Conservation (phyloP, 805 yeast species). For the Nakazawaea siamensis region DNA sequence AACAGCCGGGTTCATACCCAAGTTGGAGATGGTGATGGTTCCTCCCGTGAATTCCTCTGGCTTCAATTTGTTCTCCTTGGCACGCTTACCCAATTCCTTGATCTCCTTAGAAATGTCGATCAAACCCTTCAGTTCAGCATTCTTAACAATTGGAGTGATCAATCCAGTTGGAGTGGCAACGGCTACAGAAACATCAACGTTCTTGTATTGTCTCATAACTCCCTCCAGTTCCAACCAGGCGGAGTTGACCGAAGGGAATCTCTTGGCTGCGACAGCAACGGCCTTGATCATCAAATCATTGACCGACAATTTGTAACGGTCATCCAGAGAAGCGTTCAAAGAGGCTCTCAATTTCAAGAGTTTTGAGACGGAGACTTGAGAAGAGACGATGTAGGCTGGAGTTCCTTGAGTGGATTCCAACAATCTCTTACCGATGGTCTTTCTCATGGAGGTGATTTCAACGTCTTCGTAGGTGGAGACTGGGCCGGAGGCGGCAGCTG, state of each 20-base stretch:
- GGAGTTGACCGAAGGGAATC: conserved; percentile 91
- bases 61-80: conserved; percentile 82
- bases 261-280: conserved; percentile 77
- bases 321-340: conserved; percentile 77
- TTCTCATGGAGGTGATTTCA: conserved; percentile 88
- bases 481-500: conserved; percentile 40
- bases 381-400: conserved; percentile 90
- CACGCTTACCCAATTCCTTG: conserved; percentile 93
- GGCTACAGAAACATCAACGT: conserved; percentile 96
- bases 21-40: conserved; percentile 94
- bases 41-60: conserved; percentile 99
- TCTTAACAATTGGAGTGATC: conserved; percentile 90
- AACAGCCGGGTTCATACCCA: conserved; percentile 98
- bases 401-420: conserved; percentile 76
- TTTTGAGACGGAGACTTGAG: conserved; percentile 81
- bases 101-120: conserved; percentile 71
- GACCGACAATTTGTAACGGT: conserved; percentile 83
- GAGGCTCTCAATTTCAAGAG: conserved; percentile 87
- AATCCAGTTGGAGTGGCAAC: conserved; percentile 98
- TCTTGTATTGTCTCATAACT: conserved; percentile 83
- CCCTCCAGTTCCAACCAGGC: conserved; percentile 88
- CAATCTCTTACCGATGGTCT: conserved; percentile 85
- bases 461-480: conserved; percentile 65
- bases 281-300: conserved; percentile 95
- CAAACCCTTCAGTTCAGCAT: conserved; percentile 84